Conservation (phyloP, 2,329 filamentous ascomycete genomes). For the Aureobasidium sp. region DNA sequence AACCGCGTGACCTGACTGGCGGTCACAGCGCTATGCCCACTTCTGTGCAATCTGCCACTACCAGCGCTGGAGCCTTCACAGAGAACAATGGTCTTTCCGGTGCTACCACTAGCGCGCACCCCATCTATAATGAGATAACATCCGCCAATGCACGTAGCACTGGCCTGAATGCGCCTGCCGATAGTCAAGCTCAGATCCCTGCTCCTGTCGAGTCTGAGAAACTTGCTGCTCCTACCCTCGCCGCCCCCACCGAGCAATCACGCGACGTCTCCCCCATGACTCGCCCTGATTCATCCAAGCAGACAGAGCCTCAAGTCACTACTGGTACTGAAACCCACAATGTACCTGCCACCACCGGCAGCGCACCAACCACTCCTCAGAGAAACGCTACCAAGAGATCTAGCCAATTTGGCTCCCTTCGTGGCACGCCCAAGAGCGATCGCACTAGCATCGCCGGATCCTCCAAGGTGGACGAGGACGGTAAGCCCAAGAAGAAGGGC, state of each 20-base stretch:
- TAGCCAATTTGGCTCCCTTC: constrained; percentile 12
- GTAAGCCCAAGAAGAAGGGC: constrained; percentile 41
- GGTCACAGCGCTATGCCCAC: background rate
- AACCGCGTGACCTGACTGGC: constrained; percentile 16
- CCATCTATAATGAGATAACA: constrained; percentile 19
- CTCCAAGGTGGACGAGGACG: constrained; percentile 17
- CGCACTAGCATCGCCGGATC: constrained; percentile 23
- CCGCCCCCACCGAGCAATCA: constrained; percentile 27
- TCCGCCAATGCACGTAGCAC: constrained; percentile 20
- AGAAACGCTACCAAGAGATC: constrained; percentile 16
- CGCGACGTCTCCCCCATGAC: constrained; percentile 38
- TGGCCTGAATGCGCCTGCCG: constrained; percentile 32
- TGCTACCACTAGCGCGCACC: background rate
- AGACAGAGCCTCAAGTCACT: constrained; percentile 32
- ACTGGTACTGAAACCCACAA: constrained; percentile 33
- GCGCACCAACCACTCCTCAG: constrained; percentile 13
- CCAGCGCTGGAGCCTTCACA: background rate
- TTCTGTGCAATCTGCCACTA: background rate
- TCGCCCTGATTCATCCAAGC: constrained; percentile 26
- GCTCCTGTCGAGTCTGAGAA: constrained; percentile 12
- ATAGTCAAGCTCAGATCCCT: constrained; percentile 21
- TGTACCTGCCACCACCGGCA: constrained; percentile 16
- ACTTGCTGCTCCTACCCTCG: constrained; percentile 17
- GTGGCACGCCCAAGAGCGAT: constrained; percentile 16
- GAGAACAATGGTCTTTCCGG: background rate